Evolutionary conservation across 176 grass and related monocot species (phyloP), one percentile per base, ranked within the genome.

Genomic region (Oryza meridionalis): DNA sequence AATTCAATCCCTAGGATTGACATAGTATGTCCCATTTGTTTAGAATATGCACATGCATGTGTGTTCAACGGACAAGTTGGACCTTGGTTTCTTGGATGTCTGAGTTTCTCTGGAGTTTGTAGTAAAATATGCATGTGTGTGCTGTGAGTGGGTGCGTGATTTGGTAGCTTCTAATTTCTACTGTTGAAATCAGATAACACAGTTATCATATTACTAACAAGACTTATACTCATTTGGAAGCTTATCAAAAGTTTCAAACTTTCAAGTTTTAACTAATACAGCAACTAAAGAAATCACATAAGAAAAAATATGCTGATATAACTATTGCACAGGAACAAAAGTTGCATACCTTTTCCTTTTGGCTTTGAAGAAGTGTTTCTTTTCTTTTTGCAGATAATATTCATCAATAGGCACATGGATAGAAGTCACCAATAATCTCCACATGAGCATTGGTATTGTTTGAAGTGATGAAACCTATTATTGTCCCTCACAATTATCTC

Each of bases 391-490:
- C 16, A 68, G 33, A 69, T 69, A 50, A 72, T 50, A 65, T 65
- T 21, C 24, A 74, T 70, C 75, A 78, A 6, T 6, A 62, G 66
- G 67, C 33, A 33, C 19, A 44, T 76, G 33, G 22, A 65, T n/a
- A 44, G 38, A 38, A 33, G 17, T 94, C 80, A 97, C 92, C 94
- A 94, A 82, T 92, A 94, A 90, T 97, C 90, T 16, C 79, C 62
- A 67, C 94, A 97, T 40, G 94, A 92, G 71, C 94, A 97, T 21
- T 92, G 82, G 70, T 90, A 90, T 83, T 97, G 42, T 64, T 82
- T 89, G 72, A 97, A 97, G 73, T 85, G 86, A 94, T 97, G 92
- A 73, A 97, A 97, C 73, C 94, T 88, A 82, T 90, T 97, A 55
- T 90, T 94, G 75, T 97, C 94, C 75, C 92, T 90, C 78, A 94